A percentile compares a stretch with the other conserved stretches of the same genome.
These are phyloP conservation scores for Cordyceps cateniannulata DNA, from an alignment of 2,329 filamentous ascomycete species.

Conservation along the genomic window DNA sequence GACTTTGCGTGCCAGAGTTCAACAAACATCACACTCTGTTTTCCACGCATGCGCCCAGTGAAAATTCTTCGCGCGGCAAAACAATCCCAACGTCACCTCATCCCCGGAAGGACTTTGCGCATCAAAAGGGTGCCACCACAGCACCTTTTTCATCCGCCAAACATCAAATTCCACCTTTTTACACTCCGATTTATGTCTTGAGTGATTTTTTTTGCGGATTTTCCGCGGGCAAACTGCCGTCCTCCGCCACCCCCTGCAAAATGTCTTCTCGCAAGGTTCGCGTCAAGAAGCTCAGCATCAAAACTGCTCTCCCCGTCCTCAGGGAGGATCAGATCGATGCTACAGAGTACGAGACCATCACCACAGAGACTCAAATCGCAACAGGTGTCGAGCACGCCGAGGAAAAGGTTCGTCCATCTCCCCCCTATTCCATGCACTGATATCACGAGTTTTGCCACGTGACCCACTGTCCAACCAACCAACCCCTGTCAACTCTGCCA, in stretches of 20 bases:
- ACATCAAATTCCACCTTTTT: conserved; percentile 43
- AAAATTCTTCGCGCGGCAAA: conserved; percentile 51
- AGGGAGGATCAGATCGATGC: conserved; percentile 87
- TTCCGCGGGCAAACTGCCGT: conserved; percentile 34
- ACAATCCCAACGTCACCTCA: conserved; percentile 52
- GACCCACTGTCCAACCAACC: conserved; percentile 24
- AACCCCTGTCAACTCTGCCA: conserved; percentile 16
- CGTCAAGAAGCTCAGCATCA: conserved; percentile 87
- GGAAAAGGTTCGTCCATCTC: conserved; percentile 74
- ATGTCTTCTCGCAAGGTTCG: conserved; percentile 65
- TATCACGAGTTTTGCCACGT: conserved; percentile 46
- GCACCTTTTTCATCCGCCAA: conserved; percentile 44
- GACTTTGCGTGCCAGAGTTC: conserved; percentile 11
- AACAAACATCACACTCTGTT: conserved; percentile 11
- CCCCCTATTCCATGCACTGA: conserved; percentile 23
- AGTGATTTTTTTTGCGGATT: conserved; percentile 58
- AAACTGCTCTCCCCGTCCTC: conserved; percentile 80
- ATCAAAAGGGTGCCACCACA: conserved; percentile 49
- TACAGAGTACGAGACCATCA: conserved; percentile 78
- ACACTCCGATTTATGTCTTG: conserved; percentile 54
- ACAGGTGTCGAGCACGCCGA: conserved; percentile 96
- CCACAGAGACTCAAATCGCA: conserved; percentile 78
- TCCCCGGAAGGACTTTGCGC: conserved; percentile 39
- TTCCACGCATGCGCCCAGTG: conserved; percentile 27
- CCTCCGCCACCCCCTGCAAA: conserved; percentile 33